Evolutionary conservation across 495 filamentous ascomycete species (phyloP).

Genomic region (Pseudoneurospora amorphoporcata): DNA sequence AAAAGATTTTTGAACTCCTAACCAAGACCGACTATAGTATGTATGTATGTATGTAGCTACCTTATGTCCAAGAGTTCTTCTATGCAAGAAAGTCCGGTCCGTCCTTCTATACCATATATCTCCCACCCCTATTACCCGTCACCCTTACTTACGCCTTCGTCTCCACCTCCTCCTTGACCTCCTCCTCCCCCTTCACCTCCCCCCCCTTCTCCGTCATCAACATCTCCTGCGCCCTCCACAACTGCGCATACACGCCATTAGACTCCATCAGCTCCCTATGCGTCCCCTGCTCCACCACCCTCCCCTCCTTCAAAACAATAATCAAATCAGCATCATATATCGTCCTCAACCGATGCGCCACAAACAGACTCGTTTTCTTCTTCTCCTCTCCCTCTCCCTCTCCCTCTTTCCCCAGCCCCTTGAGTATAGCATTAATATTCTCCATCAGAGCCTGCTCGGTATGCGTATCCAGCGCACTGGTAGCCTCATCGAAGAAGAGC

Average conservation of each 20-base stretch:
- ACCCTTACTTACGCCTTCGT: neutral
- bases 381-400: constrained; percentile 69
- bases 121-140: neutral
- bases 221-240: constrained; percentile 55
- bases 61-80: no score
- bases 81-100: no score
- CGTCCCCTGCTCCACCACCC: constrained; percentile 76
- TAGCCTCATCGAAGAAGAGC: constrained; percentile 97
- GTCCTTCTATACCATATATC: no score
- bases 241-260: constrained; percentile 70
- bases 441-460: constrained; percentile 85
- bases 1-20: no score
- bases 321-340: constrained; percentile 93
- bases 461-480: constrained; percentile 89
- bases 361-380: constrained; percentile 80
- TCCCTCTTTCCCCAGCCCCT: constrained; percentile 5
- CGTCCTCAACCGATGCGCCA: constrained; percentile 84
- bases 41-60: no score
- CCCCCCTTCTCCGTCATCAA: constrained; percentile 6
- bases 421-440: constrained; percentile 89
- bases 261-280: constrained; percentile 70
- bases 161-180: neutral
- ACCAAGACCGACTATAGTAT: no score
- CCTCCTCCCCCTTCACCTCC: neutral
- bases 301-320: constrained; percentile 76